Evolutionary conservation across 768 basidiomycete genomes (phyloP).

Genomic region (Phlebiopsis gigantea): DNA sequence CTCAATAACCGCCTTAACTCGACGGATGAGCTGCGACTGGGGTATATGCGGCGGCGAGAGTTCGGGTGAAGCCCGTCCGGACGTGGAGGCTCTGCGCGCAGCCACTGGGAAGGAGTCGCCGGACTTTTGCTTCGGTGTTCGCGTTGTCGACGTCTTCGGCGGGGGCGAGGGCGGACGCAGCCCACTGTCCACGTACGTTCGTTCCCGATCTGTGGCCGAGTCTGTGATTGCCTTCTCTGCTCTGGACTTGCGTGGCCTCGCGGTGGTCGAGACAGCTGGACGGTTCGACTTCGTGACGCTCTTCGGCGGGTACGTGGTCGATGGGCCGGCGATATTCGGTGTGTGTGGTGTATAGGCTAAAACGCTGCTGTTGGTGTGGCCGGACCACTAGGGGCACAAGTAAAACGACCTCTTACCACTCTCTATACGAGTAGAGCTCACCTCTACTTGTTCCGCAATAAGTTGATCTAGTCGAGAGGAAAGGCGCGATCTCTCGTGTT

Average conservation of each 20-base stretch:
- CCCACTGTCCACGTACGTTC: conserved; percentile 6
- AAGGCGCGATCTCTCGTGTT: conserved; percentile 59
- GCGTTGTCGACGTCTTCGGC: not conserved
- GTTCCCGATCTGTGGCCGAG: conserved; percentile 3
- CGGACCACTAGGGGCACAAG: too few relatives aligned
- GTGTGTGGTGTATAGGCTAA: not conserved
- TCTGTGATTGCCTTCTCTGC: not conserved
- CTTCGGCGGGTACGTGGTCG: not conserved
- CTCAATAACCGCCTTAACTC: conserved; percentile 55
- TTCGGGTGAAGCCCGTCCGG: not conserved
- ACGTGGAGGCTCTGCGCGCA: not conserved
- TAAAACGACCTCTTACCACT: too few relatives aligned
- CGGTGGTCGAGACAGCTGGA: not conserved
- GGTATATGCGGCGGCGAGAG: not conserved
- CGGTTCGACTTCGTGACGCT: not conserved
- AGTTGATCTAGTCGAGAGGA: conserved; percentile 56
- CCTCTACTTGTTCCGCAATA: conserved; percentile 35
- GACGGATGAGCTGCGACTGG: conserved; percentile 41
- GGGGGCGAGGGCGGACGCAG: not conserved
- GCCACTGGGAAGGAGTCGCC: not conserved
- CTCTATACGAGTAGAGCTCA: conserved; percentile 18
- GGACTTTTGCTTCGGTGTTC: not conserved
- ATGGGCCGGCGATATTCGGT: not conserved
- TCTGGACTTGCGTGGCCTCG: not conserved
- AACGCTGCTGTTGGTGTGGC: not conserved